Evolutionary conservation across 2,329 filamentous ascomycete genomes (phyloP), one percentile per base, ranked within the genome.

Genomic region (Coleophoma cylindrospora): DNA sequence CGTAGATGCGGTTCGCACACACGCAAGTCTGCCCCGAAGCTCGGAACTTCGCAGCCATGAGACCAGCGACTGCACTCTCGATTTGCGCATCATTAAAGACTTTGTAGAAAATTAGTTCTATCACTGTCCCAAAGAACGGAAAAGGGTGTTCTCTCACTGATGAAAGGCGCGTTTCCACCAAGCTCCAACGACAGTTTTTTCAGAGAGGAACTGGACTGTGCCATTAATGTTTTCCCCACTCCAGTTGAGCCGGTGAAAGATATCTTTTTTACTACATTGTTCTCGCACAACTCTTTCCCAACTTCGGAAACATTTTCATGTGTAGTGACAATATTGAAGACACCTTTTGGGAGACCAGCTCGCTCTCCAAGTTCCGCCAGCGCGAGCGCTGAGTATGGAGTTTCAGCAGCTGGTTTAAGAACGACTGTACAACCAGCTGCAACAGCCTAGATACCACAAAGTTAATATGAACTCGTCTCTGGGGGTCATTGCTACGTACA

Each of bases 81-180:
- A 97, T 72, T 62, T 96, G 88, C 17, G 91, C 88, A 64, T 96
- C 92, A 62, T 96, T 90, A 64, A 97, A 96, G 22, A 96, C 90
- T 58, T 27, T n/a, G n/a, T n/a, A n/a, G n/a, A n/a, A n/a, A n/a
- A n/a, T n/a, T n/a, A n/a, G n/a, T n/a, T n/a, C n/a, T n/a, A n/a
- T n/a, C n/a, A n/a, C n/a, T n/a, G n/a, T n/a, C n/a, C n/a, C n/a
- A n/a, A n/a, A n/a, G n/a, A n/a, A n/a, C n/a, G n/a, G n/a, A n/a
- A n/a, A n/a, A n/a, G n/a, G n/a, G n/a, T n/a, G n/a, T 27, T 27
- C 22, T 4, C 22, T 27, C 8, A 27, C 22, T 27, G 22, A 41
- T 41, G 5, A 65, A 65, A 0, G 70, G 70, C 9, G 64, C 67
- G 52, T 73, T 73, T 15, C 70, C 70, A 21, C 69, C 69, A 2